Percentiles rank a stretch among this genome's conserved stretches.
These are phyloP conservation scores for Diaporthe longicolla DNA, from an alignment of 2,329 filamentous ascomycete species.

Conservation along the genomic window DNA sequence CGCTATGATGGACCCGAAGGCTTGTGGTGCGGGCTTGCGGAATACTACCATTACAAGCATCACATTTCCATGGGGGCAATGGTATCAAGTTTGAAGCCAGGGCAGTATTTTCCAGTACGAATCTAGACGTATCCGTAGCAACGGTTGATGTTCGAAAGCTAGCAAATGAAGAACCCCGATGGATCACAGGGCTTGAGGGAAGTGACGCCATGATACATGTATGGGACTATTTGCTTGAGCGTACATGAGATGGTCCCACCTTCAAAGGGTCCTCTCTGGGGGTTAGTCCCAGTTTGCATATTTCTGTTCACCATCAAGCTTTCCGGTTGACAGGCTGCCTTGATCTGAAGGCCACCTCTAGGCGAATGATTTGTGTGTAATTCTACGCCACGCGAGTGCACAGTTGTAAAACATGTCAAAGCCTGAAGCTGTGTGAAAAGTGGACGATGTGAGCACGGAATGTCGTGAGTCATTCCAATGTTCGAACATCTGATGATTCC, in stretches of 20 bases:
- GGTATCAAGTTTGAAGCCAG: background rate
- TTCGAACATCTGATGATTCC: background rate
- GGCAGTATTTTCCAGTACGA: rapidly evolving
- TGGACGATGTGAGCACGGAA: background rate
- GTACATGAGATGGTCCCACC: background rate
- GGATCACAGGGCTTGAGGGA: background rate
- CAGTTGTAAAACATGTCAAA: background rate
- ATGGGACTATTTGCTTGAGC: background rate
- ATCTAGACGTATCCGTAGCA: background rate
- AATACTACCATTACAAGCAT: background rate
- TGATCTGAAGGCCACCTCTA: too few relatives aligned
- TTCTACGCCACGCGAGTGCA: background rate
- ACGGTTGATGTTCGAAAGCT: too few relatives aligned
- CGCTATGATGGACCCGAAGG: too few relatives aligned
- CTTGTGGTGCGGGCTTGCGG: too few relatives aligned
- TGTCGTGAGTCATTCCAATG: background rate
- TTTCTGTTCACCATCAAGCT: background rate
- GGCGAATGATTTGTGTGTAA: background rate
- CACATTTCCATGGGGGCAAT: background rate
- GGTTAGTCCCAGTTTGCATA: background rate
- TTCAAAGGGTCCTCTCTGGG: background rate
- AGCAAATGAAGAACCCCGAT: too few relatives aligned
- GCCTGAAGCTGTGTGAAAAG: background rate
- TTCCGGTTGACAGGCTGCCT: background rate
- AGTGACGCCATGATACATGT: too few relatives aligned